A percentile compares a stretch with the other conserved stretches of the same genome.
Evolutionary conservation across 2,329 filamentous ascomycete species (phyloP).

Genomic region (Setomelanomma holmii): DNA sequence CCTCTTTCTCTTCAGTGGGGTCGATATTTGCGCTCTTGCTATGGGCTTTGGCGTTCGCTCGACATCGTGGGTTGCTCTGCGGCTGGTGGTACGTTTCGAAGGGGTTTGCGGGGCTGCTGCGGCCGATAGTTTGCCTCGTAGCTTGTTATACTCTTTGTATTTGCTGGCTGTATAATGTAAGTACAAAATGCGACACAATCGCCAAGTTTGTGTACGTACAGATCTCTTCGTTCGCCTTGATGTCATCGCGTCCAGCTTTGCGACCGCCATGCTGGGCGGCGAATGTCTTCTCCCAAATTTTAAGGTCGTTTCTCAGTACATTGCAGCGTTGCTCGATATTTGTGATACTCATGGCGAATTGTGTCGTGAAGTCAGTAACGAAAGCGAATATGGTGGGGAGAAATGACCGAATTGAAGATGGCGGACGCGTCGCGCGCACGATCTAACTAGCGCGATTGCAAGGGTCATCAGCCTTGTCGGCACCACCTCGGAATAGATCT

Average conservation of each 20-base stretch:
- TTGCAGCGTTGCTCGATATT: slow-evolving; percentile 72
- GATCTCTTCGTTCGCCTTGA: slow-evolving; percentile 75
- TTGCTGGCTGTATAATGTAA: slow-evolving; percentile 63
- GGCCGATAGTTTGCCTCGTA: slow-evolving; percentile 53
- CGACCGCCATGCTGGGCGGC: slow-evolving; percentile 66
- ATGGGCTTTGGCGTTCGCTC: slow-evolving; percentile 37
- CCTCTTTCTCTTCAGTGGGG: slow-evolving; percentile 43
- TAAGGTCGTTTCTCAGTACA: slow-evolving; percentile 79
- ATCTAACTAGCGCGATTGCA: slow-evolving; percentile 21
- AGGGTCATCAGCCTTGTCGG: slow-evolving; percentile 30
- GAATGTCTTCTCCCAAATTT: slow-evolving; percentile 76
- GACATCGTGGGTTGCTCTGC: slow-evolving; percentile 24
- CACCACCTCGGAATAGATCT: slow-evolving; percentile 7
- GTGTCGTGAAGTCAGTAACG: slow-evolving; percentile 9
- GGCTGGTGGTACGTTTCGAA: slow-evolving; percentile 36
- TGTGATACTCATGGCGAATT: slow-evolving; percentile 34
- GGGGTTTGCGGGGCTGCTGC: slow-evolving; percentile 40
- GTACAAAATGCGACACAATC: not conserved
- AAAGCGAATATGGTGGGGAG: slow-evolving; percentile 18
- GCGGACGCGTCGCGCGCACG: slow-evolving; percentile 34
- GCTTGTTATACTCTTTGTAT: slow-evolving; percentile 77
- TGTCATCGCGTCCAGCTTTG: slow-evolving; percentile 76
- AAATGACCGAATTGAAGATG: slow-evolving; percentile 29
- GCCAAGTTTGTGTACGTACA: slow-evolving; percentile 57
- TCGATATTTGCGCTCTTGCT: slow-evolving; percentile 23